Evolutionary conservation across 495 filamentous ascomycete genomes (phyloP), one percentile per base, ranked within the genome.

Genomic region (Podospora conica): DNA sequence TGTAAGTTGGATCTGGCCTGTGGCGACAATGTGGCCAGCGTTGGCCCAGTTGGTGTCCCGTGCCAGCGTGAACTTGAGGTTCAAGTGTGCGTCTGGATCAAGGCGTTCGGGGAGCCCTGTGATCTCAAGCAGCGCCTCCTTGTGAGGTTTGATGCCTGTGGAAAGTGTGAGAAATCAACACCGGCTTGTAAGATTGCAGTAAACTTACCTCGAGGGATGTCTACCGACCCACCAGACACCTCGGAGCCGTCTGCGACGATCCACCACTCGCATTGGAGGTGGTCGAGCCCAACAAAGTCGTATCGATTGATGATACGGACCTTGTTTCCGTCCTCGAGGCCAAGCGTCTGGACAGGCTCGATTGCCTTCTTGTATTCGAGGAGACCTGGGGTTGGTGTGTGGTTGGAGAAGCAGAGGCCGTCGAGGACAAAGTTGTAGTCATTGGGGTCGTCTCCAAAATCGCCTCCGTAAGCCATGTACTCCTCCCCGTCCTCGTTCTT

Each of bases 401-500:
- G 89, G 54, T 83, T 78, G 0, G 85, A 88, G 60, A 79, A 78
- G 28, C 83, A 80, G 9, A 91, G 79, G 15, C 89, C 89, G 70
- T 91, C 89, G 75, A 90, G 78, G 40, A 88, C 86, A 68, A 91
- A 91, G 69, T 85, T 85, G 18, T 79, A 81, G 71, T 91, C 88
- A 66, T 91, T 87, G 0, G 88, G 88, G n/a, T 83, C 73, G 48
- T 91, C 88, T 12, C 83, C 85, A 74, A 90, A 90, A 66, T 91
- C 89, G 20, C 88, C 89, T n/a, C 89, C 88, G 65, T 90, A 91
- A 8, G 75, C 88, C 68, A 85, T 88, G 68, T 85, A 90, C 65
- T 81, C 74, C 55, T 79, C 77, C 18, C 84, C 84, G 29, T 87
- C 83, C 53, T 79, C 72, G 6, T 72, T 80, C 68, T 85, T 79